phyloP scores from a whole-genome alignment of 2,329 filamentous ascomycete species.

The Akanthomyces uredinophilus region DNA sequence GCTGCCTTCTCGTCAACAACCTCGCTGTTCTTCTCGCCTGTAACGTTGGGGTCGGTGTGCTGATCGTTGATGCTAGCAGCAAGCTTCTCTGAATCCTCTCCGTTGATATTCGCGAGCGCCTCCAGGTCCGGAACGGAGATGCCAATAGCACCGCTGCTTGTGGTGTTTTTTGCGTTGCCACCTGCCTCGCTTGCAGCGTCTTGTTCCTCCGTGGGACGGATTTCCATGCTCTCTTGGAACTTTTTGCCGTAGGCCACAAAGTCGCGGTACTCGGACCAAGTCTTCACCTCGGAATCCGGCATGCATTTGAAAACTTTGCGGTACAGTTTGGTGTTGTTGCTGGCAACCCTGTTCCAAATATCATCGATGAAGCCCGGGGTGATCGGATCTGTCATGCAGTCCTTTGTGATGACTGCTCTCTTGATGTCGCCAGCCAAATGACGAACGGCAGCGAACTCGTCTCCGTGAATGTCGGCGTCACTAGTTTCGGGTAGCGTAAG shows the following conservation, averaged over 20 bases:
- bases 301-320: constrained; percentile 92
- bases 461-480: constrained; percentile 78
- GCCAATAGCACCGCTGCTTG: constrained; percentile 34
- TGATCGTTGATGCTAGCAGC: constrained; percentile 27
- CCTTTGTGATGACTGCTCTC: constrained; percentile 69
- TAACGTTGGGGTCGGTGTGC: constrained; percentile 26
- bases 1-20: neutral
- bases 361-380: constrained; percentile 78
- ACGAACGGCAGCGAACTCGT: constrained; percentile 49
- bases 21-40: constrained; percentile 11
- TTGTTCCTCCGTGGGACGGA: constrained; percentile 49
- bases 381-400: constrained; percentile 92
- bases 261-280: constrained; percentile 89
- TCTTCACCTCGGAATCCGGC: constrained; percentile 90
- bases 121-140: constrained; percentile 39
- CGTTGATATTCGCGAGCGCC: constrained; percentile 31
- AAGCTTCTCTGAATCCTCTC: constrained; percentile 30
- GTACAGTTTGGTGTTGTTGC: constrained; percentile 94
- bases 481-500: constrained; percentile 65
- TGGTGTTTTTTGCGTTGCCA: constrained; percentile 21
- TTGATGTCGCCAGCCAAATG: constrained; percentile 63
- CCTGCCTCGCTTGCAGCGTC: constrained; percentile 36
- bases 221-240: constrained; percentile 64
- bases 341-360: constrained; percentile 79
- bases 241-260: constrained; percentile 71